Percentiles rank a stretch among this genome's conserved stretches.
phyloP scores from a whole-genome alignment of 768 basidiomycete genomes.

The Collybia nuda region DNA sequence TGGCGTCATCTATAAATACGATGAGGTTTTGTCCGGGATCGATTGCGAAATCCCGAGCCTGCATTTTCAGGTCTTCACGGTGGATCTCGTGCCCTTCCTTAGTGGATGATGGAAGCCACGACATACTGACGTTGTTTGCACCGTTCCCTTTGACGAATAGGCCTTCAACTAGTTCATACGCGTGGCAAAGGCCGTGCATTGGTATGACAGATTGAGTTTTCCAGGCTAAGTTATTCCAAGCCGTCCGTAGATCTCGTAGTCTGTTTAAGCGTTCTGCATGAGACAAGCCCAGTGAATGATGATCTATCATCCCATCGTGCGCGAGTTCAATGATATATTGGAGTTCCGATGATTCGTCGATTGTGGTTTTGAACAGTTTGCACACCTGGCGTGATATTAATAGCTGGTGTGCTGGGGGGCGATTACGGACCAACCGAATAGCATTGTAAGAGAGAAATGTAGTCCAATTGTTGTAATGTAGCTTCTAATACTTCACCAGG shows the following conservation, averaged over 20 bases:
- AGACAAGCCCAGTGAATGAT: slow-evolving; percentile 5
- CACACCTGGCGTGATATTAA: slow-evolving; percentile 24
- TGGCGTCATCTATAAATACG: slow-evolving; percentile 25
- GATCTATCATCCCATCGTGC: slow-evolving; percentile 32
- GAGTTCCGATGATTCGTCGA: slow-evolving; percentile 25
- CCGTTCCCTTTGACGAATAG: slow-evolving; percentile 46
- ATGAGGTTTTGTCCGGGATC: slow-evolving; percentile 66
- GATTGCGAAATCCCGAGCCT: slow-evolving; percentile 58
- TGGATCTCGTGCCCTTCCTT: slow-evolving; percentile 14
- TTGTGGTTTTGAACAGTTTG: slow-evolving; percentile 18
- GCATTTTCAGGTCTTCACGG: slow-evolving; percentile 35
- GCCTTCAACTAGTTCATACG: slow-evolving; percentile 64
- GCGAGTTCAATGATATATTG: slow-evolving; percentile 39
- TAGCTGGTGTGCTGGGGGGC: too few relatives aligned
- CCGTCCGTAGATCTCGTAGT: slow-evolving; percentile 17
- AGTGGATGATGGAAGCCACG: slow-evolving; percentile 24
- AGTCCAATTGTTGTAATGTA: too few relatives aligned
- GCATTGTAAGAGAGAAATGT: too few relatives aligned
- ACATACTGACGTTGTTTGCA: slow-evolving; percentile 15
- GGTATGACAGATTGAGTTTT: slow-evolving; percentile 5
- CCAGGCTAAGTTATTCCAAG: slow-evolving; percentile 24
- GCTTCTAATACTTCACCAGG: too few relatives aligned
- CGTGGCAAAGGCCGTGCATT: slow-evolving; percentile 24
- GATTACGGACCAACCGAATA: too few relatives aligned
- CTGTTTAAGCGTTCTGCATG: slow-evolving; percentile 17